Evolutionary conservation across 1,139 yeast species (phyloP).

Genomic region (Yamadazyma pseudoaaseri): DNA sequence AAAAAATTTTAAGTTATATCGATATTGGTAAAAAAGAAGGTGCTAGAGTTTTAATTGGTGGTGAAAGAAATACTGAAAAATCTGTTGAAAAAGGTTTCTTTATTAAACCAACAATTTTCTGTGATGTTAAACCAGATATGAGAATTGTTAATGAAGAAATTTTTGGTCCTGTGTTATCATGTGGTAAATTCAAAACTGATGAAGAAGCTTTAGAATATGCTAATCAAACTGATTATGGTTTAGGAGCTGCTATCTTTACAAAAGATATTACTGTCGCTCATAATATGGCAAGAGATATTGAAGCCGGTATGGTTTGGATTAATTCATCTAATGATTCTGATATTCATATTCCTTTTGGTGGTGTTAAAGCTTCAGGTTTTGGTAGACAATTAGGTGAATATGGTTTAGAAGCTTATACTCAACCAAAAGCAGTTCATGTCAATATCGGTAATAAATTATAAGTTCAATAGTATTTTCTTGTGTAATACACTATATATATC

Average conservation of each 20-base stretch:
- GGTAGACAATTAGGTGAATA: constrained; percentile 88
- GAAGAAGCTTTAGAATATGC: constrained; percentile 53
- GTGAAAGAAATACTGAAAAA: constrained; percentile 39
- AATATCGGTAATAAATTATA: constrained; percentile 43
- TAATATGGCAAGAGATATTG: constrained; percentile 41
- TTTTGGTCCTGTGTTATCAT: constrained; percentile 59
- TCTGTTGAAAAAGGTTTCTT: constrained; percentile 44
- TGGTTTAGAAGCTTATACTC: constrained; percentile 75
- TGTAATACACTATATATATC: no score
- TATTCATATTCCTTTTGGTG: constrained; percentile 76
- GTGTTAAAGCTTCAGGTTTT: constrained; percentile 74
- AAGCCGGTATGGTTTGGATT: constrained; percentile 60
- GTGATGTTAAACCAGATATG: constrained; percentile 52
- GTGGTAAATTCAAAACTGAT: constrained; percentile 51
- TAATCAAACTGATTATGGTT: constrained; percentile 54
- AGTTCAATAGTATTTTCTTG: no score
- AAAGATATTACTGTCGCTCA: constrained; percentile 47
- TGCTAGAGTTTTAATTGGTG: constrained; percentile 72
- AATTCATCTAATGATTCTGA: constrained; percentile 77
- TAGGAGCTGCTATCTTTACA: constrained; percentile 81
- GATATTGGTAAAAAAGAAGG: constrained; percentile 74
- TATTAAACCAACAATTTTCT: constrained; percentile 54
- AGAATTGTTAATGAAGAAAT: constrained; percentile 57
- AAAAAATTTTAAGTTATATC: constrained; percentile 57
- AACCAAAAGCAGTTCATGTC: constrained; percentile 76